phyloP scores from a whole-genome alignment of 2,329 filamentous ascomycete genomes.

The Penicillium sp. region DNA sequence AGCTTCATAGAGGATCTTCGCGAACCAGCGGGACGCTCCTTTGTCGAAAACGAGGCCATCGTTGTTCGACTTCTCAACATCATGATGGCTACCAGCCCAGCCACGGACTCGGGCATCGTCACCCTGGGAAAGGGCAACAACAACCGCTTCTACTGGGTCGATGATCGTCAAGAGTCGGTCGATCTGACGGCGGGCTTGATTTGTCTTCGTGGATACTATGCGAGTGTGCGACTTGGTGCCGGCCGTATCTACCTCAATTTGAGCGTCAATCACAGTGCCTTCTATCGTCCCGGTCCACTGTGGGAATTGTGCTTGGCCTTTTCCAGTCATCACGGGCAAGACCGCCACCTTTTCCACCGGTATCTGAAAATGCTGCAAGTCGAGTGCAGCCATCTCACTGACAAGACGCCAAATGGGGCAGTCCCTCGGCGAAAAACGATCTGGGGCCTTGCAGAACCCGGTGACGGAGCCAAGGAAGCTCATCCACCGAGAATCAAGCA shows the following conservation, averaged over 20 bases:
- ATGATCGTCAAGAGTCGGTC: constrained; percentile 1
- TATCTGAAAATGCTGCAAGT: constrained; percentile 13
- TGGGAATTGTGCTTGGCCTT: neutral
- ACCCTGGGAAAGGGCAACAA: constrained; percentile 13
- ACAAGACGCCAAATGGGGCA: neutral
- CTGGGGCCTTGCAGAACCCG: constrained; percentile 8
- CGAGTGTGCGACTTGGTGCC: constrained; percentile 15
- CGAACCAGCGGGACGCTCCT: neutral
- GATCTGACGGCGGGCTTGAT: constrained; percentile 11
- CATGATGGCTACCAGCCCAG: constrained; percentile 11
- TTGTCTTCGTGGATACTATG: constrained; percentile 15
- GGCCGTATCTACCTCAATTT: constrained; percentile 14
- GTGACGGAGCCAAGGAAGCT: constrained; percentile 4
- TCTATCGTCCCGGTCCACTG: constrained; percentile 6
- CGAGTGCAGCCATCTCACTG: constrained; percentile 7
- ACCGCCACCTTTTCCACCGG: constrained; percentile 1
- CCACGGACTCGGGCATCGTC: neutral
- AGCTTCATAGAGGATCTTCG: neutral
- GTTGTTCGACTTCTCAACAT: constrained; percentile 14
- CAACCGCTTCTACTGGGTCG: constrained; percentile 17
- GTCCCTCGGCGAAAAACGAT: constrained; percentile 5
- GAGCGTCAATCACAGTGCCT: constrained; percentile 17
- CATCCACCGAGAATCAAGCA: constrained; percentile 1
- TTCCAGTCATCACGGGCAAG: neutral
- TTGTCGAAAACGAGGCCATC: neutral